These are phyloP conservation scores for Tolypocladium inflatum DNA, from an alignment of 2,329 filamentous ascomycete genomes.

Conservation along the genomic window DNA sequence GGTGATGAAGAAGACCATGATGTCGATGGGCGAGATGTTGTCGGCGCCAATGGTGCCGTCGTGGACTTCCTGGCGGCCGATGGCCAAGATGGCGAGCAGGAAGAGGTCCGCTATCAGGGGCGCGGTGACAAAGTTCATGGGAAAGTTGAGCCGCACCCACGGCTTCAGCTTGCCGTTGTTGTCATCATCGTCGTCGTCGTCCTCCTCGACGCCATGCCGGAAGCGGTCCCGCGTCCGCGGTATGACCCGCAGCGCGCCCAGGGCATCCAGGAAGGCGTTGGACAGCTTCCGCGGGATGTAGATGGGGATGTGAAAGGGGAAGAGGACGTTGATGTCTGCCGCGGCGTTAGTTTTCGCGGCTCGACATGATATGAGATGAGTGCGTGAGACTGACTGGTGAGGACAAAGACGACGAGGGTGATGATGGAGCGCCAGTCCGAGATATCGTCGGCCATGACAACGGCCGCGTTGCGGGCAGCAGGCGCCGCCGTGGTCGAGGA, in stretches of 20 bases:
- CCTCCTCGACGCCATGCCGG: background rate
- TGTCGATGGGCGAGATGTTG: slow-evolving; percentile 60
- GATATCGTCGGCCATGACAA: slow-evolving; percentile 29
- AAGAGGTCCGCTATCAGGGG: slow-evolving; percentile 64
- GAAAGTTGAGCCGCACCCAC: slow-evolving; percentile 46
- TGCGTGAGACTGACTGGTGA: slow-evolving; percentile 51
- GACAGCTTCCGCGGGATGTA: slow-evolving; percentile 44
- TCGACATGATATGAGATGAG: background rate
- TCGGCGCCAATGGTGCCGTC: slow-evolving; percentile 58
- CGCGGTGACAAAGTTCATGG: slow-evolving; percentile 62
- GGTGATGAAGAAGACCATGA: slow-evolving; percentile 67
- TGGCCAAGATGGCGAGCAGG: slow-evolving; percentile 58
- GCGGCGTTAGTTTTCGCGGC: background rate
- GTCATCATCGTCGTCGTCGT: slow-evolving; percentile 11
- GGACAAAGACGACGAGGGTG: slow-evolving; percentile 57
- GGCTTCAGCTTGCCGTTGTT: slow-evolving; percentile 19
- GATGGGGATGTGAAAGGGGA: slow-evolving; percentile 57
- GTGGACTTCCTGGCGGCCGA: slow-evolving; percentile 56
- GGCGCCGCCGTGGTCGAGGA: background rate
- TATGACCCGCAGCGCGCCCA: slow-evolving; percentile 39
- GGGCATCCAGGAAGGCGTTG: slow-evolving; percentile 29
- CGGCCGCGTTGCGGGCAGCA: background rate
- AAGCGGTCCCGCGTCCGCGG: slow-evolving; percentile 21
- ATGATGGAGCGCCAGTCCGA: slow-evolving; percentile 59
- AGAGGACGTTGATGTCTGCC: slow-evolving; percentile 58